These are phyloP conservation scores for Cyclotella sp. DNA, from an alignment of 108 stramenopile genomes.

Conservation along the genomic window DNA sequence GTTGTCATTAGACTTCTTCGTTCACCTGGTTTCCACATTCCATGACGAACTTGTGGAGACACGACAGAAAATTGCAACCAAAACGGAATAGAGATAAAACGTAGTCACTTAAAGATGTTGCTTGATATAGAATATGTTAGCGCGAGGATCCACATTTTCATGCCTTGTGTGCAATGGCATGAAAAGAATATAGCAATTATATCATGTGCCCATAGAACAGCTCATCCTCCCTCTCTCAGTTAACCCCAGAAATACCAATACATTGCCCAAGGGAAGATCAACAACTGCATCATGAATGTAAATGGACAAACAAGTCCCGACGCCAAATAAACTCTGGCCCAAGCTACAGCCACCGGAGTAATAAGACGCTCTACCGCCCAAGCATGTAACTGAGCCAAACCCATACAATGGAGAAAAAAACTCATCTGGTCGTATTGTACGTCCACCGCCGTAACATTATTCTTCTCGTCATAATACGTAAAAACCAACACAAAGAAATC, in stretches of 20 bases:
- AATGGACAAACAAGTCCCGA: constrained; percentile 48
- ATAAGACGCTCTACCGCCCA: constrained; percentile 43
- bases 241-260: constrained; percentile 1
- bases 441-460: constrained; percentile 48
- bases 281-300: constrained; percentile 46
- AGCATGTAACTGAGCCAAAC: constrained; percentile 37
- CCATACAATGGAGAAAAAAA: constrained; percentile 55
- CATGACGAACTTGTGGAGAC: too few relatives aligned
- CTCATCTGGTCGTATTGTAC: constrained; percentile 55
- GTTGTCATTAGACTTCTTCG: constrained; percentile 16
- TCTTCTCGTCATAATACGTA: constrained; percentile 44
- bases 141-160: too few relatives aligned
- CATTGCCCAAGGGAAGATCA: constrained; percentile 29
- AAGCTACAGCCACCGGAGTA: constrained; percentile 37
- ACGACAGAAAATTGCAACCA: too few relatives aligned
- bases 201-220: too few relatives aligned
- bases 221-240: not conserved
- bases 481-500: constrained; percentile 51
- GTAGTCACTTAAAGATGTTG: too few relatives aligned
- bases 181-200: too few relatives aligned
- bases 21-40: not conserved
- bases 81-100: too few relatives aligned
- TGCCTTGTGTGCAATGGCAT: too few relatives aligned
- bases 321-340: constrained; percentile 32
- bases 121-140: too few relatives aligned